Evolutionary conservation across 2,329 filamentous ascomycete species (phyloP), one percentile per base, ranked within the genome.

Genomic region (Aspergillus latus): DNA sequence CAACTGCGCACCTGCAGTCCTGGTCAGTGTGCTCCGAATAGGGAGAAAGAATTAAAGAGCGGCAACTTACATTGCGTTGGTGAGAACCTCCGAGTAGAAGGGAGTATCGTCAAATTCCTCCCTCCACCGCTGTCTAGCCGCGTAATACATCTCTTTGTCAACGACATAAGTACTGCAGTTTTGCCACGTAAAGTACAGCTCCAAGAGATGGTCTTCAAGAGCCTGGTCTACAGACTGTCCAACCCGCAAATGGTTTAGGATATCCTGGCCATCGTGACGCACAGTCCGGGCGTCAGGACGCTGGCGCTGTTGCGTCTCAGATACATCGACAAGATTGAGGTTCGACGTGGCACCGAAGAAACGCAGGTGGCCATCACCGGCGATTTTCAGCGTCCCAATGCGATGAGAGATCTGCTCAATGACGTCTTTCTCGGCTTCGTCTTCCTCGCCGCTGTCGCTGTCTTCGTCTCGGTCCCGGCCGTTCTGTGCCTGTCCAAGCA

Each of bases 181-280:
- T 60, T 80, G 76, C 78, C 78, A 80, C 1, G 76, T 72, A 54
- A 80, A 80, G 53, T 76, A 80, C 0, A 80, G 68, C 34, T 74
- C 69, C 5, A 77, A 67, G 1, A 80, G 69, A 62, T 80, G 78
- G 29, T 74, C 69, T 52, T 78, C 77, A 5, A 79, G 59, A 3
- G 66, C 69, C 16, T 69, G 68, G 32, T 76, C 72, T 13, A 78
- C 73, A 4, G 68, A 53, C 58, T 77, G 74, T 15, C 72, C 72
- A 10, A 79, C 66, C 1, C 75, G 72, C 15, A 76, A 69, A 45
- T 77, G 71, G 43, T 76, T 74, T 15, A 78, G 59, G 9, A 72
- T 75, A 59, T 70, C 73, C 48, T 74, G 73, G 13, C 71, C 74
- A 64, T 73, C 73, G 47, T 71, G 68, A 6, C 72, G 70, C 13